Evolutionary conservation across 768 basidiomycete species (phyloP), one percentile per base, ranked within the genome.

Genomic region (Russula sp.): DNA sequence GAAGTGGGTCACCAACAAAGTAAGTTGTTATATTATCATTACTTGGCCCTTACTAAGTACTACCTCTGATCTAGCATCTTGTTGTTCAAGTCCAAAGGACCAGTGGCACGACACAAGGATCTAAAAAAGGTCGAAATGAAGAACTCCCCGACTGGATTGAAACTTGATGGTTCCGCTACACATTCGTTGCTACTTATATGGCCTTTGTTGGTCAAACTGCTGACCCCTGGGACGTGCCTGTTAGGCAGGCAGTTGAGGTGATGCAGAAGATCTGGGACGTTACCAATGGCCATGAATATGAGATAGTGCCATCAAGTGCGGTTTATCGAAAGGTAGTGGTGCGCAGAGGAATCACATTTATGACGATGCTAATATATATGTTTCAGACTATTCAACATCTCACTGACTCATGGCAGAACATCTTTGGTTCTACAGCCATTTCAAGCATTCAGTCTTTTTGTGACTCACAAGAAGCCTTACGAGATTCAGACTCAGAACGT

Each of bases 201-300:
- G 16, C 42, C n/a, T 56, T 45, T 6, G 32, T 56, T n/a, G 32
- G 37, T 56, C 55, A 56, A 56, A 45, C 55, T n/a, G 31, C 42
- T 0, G 5, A 56, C 42, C 55, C 55, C 34, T 56, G 55, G 31
- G 42, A 56, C 4, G 32, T 56, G 31, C 55, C 42, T 1, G 20
- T 45, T 9, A 32, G n/a, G 42, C 18, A 45, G 44, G 14, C 55
- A 31, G 42, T 45, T 4, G 4, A 11, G 31, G 55, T 56, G 10
- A 56, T 56, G 55, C 55, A 56, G 35, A 44, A n/a, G 31, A 56
- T 56, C 20, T 56, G 55, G 55, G 18, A 56, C 3, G 55, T 8
- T 2, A 45, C 31, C 0, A 34, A 1, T 13, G 2, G 2, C 10
- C 6, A 32, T 18, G 18, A 56, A 1, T 56, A 34, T 8, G 6